phyloP scores from a whole-genome alignment of 2,329 filamentous ascomycete species.

The Ophiosphaerella narmari region DNA sequence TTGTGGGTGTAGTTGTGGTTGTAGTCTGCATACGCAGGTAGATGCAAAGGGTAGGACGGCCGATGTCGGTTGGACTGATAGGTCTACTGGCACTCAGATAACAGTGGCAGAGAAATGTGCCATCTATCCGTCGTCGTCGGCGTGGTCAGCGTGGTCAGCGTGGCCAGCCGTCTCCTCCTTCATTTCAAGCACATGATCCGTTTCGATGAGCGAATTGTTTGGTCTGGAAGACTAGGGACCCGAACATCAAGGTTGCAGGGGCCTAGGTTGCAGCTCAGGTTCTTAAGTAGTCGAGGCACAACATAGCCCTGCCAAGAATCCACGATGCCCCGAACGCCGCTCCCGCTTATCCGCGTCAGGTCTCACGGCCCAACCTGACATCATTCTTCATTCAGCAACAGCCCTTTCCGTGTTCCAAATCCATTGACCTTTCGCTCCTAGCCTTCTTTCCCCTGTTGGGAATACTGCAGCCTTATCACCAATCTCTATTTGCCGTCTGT shows the following conservation, averaged over 20 bases:
- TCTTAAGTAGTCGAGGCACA: neutral
- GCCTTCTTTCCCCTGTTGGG: neutral
- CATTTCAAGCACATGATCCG: too few relatives aligned
- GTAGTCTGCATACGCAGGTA: too few relatives aligned
- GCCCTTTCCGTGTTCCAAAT: neutral
- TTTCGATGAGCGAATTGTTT: too few relatives aligned
- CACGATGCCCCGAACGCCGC: constrained; percentile 16
- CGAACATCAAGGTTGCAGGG: too few relatives aligned
- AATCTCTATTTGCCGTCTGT: constrained; percentile 9
- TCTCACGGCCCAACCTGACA: constrained; percentile 19
- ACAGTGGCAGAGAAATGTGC: too few relatives aligned
- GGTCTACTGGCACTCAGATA: too few relatives aligned
- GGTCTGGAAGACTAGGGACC: too few relatives aligned
- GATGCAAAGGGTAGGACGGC: too few relatives aligned
- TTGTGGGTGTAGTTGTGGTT: neutral
- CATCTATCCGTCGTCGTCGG: too few relatives aligned
- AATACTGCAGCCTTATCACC: neutral
- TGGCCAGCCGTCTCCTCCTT: too few relatives aligned
- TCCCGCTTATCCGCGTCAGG: constrained; percentile 14
- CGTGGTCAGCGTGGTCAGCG: too few relatives aligned
- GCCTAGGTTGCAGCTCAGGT: constrained; percentile 4
- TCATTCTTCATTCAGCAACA: constrained; percentile 3
- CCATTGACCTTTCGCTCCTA: neutral
- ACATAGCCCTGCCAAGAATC: constrained; percentile 22
- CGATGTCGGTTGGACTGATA: too few relatives aligned